Percentiles rank a stretch among this genome's conserved stretches.
phyloP scores from a whole-genome alignment of 768 basidiomycete genomes.

The Kwoniella europaea region DNA sequence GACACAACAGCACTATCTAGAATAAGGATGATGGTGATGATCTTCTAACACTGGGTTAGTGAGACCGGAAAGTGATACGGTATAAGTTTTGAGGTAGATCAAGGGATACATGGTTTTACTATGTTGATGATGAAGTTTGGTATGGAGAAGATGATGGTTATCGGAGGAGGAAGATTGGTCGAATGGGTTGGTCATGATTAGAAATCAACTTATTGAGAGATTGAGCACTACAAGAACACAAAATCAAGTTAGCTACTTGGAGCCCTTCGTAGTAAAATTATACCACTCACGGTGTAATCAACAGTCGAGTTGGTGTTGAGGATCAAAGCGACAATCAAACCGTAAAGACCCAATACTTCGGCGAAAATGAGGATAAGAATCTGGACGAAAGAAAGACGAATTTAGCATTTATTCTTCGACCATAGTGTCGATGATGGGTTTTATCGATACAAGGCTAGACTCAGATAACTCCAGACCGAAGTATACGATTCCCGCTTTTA shows the following conservation, averaged over 20 bases:
- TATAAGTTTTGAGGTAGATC: neutral
- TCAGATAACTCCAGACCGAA: neutral
- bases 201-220: conserved; percentile 21
- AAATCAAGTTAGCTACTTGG: neutral
- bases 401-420: neutral
- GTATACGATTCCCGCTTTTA: too few species aligned
- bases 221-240: conserved; percentile 21
- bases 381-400: conserved; percentile 47
- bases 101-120: neutral
- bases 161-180: neutral
- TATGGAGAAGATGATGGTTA: neutral
- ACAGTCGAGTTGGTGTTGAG: conserved; percentile 72
- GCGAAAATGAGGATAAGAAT: conserved; percentile 93
- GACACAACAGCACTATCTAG: conserved; percentile 12
- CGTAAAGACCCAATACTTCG: conserved; percentile 81
- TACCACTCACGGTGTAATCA: conserved; percentile 45
- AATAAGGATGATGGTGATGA: neutral
- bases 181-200: neutral
- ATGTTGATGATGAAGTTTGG: neutral
- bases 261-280: too few species aligned
- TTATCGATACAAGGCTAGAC: too few species aligned
- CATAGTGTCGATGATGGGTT: too few species aligned
- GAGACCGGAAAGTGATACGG: too few species aligned
- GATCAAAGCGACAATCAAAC: conserved; percentile 93
- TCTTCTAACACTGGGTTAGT: too few species aligned